Conservation (phyloP, 306 rosid species). For the Quercus variabilis region DNA sequence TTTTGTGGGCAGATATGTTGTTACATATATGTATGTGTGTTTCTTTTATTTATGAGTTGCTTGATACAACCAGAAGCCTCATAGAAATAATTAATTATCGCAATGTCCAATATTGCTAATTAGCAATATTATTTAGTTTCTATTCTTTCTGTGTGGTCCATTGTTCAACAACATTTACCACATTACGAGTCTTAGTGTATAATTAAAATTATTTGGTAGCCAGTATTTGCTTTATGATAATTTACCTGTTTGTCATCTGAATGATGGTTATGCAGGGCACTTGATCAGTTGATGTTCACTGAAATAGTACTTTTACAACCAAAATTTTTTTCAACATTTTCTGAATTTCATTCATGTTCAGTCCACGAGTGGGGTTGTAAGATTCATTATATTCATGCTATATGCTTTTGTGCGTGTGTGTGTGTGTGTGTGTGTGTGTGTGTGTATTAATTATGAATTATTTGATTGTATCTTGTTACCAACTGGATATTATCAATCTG, state of each 20-base stretch:
- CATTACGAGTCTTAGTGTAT: not conserved
- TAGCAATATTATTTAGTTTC: not conserved
- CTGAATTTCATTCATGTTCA: not conserved
- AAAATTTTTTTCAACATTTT: not conserved
- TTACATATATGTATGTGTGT: not conserved
- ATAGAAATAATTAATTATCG: not conserved
- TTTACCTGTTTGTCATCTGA: not conserved
- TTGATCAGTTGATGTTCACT: not conserved
- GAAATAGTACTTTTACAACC: not conserved
- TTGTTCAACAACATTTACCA: not conserved
- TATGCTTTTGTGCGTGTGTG: not conserved
- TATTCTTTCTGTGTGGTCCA: not conserved
- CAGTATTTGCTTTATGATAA: not conserved
- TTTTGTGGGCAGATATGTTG: not conserved
- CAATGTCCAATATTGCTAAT: not conserved
- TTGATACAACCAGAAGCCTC: not conserved
- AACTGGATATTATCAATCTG: not conserved
- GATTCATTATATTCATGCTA: not conserved
- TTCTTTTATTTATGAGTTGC: not conserved
- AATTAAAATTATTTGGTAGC: not conserved
- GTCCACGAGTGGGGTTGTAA: not conserved
- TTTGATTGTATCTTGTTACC: not conserved
- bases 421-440: too few relatives aligned
- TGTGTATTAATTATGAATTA: not conserved
- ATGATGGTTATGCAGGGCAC: not conserved